Base-by-base conservation (phyloP, 352 stramenopile genomes). In the Globisporangium canariense region DNA sequence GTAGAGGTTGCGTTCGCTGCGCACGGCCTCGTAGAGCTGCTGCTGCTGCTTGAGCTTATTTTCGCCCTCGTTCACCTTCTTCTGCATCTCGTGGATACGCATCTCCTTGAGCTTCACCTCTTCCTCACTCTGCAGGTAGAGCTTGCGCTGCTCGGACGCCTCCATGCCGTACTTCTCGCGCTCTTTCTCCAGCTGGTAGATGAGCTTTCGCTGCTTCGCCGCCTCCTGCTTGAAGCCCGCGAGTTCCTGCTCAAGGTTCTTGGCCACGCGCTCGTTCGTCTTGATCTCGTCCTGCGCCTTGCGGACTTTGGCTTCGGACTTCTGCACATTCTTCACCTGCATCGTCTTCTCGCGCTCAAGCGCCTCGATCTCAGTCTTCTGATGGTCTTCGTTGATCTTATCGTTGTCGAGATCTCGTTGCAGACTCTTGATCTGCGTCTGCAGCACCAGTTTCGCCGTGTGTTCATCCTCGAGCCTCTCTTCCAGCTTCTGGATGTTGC, bases 1-100 rank as follows among this genome's bases (percentile, higher is more conserved):
- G 79, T 98, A 98, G 53, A 98, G 66, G 63, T 98, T 99, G 43
- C 91, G 86, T 62, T 99, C 97, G 52, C 80, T 90, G 40, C 94
- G 92, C 32, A 98, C 93, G 25, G 76, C 82, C 60, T 99, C 96
- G 68, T 99, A 98, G 18, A 98, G 79, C 69, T 98, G 88, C 73
- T 98, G 91, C 74, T 99, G 96, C 70, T 98, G 93, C 78, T 99
- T 98, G 53, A 99, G 79, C 72, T 98, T 97, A 41, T 66, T 88
- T 57, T 98, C 92, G 30, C 88, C 83, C 52, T 98, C 94, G 36
- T 86, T 80, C 11, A 98, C 79, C 50, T 92, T 93, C 65, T 92
- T 92, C 61, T 93, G 81, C 72, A 93, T 81, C 71, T 93, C 86
- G 54, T 87, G 76, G 53, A 89, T 87, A 11, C 82, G 78, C 83